Conservation (phyloP, 2,329 filamentous ascomycete species). For the Aspergillus novofumigatus region DNA sequence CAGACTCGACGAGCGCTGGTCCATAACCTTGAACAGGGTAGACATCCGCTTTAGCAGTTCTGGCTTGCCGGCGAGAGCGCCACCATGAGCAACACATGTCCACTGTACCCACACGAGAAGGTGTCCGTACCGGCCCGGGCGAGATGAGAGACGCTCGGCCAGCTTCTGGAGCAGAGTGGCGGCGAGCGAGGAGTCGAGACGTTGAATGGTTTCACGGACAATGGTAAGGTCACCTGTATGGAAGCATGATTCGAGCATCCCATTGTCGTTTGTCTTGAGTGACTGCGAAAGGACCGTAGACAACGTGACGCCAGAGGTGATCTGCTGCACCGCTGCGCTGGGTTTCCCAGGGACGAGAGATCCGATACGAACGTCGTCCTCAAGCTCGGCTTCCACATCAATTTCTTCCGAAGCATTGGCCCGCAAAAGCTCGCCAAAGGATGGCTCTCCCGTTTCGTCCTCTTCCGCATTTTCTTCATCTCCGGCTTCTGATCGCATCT, state of each 20-base stretch:
- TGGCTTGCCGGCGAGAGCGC: conserved; percentile 81
- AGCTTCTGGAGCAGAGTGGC: conserved; percentile 75
- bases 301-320: conserved; percentile 73
- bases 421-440: conserved; percentile 82
- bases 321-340: conserved; percentile 47
- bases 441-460: conserved; percentile 54
- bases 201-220: conserved; percentile 83
- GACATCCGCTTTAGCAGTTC: conserved; percentile 73
- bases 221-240: conserved; percentile 71
- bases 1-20: conserved; percentile 77
- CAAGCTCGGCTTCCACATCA: conserved; percentile 60
- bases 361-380: conserved; percentile 38
- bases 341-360: conserved; percentile 45
- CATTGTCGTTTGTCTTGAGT: conserved; percentile 83
- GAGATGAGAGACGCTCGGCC: conserved; percentile 78
- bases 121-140: conserved; percentile 82
- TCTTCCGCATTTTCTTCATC: conserved; percentile 33
- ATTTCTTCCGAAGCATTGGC: conserved; percentile 66
- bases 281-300: conserved; percentile 91
- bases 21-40: conserved; percentile 78
- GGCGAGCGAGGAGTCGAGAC: conserved; percentile 80
- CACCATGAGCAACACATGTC: conserved; percentile 88
- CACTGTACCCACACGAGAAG: conserved; percentile 96
- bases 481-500: conserved; percentile 32
- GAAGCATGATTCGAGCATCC: conserved; percentile 88